Base-by-base conservation (phyloP, 2,329 filamentous ascomycete species). In the Stemphylium vesicarium region DNA sequence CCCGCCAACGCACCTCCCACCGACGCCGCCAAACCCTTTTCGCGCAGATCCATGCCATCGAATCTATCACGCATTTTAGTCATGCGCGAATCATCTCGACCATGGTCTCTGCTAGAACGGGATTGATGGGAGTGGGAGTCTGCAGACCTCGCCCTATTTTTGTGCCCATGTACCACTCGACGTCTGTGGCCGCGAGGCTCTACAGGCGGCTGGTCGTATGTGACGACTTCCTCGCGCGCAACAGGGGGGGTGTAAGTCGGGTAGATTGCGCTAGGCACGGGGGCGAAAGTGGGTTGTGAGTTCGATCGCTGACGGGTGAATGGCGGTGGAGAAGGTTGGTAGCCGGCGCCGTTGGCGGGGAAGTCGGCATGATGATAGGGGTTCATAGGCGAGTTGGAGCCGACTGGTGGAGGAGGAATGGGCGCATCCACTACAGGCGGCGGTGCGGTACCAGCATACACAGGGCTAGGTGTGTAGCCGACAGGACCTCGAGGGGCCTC, bases 1-100 rank as follows among this genome's bases (percentile, higher is more conserved):
- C 73, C 73, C 38, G 69, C 73, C 63, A 76, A 73, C 69, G 72
- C 73, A 73, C 73, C 73, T 68, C 66, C 72, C 63, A 72, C 64
- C 50, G 69, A 69, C 60, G 73, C 72, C 41, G 70, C 70, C 59
- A 75, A 56, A 53, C 64, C 64, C 55, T 65, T 68, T 26, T 73
- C 71, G 32, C 67, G 65, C 57, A 68, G 37, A 53, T 73, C 70
- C 57, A 74, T 65, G 43, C 62, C 60, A 40, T 74, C 73, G 56
- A 75, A 72, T 59, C 70, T 75, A 57, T 65, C 70, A 59, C 71
- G 71, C 56, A 74, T 54, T 64, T 66, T 66, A 64, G 64, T 47
- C 65, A 68, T 64, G 59, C 65, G 65, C 38, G 65, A 67, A 59
- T 50, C 56, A 39, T 67, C 65, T 56, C 68, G 66, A 65, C 68